Conservation (phyloP, 2,329 filamentous ascomycete species). For the Plectosphaerella cucumerina region DNA sequence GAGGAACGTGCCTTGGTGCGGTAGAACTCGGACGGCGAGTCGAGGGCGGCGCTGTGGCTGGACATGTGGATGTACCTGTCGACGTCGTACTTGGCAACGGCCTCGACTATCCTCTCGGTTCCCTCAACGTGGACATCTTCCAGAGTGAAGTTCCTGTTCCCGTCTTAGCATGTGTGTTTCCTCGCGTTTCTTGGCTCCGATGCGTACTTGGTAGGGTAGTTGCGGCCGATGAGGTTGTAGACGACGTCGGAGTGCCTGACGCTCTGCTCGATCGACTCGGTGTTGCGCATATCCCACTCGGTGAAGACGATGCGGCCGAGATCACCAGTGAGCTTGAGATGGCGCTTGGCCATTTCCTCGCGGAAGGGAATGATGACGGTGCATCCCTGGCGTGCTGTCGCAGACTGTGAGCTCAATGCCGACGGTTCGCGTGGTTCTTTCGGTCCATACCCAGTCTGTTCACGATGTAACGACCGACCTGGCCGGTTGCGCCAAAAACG, state of each 20-base stretch:
- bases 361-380: slow-evolving; percentile 90
- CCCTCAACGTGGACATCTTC: slow-evolving; percentile 93
- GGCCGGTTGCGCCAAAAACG: slow-evolving; percentile 95
- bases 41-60: slow-evolving; percentile 80
- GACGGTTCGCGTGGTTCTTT: no score
- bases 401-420: not conserved
- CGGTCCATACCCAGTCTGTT: slow-evolving; percentile 70
- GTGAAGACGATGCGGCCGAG: slow-evolving; percentile 85
- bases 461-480: slow-evolving; percentile 94
- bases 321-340: slow-evolving; percentile 94
- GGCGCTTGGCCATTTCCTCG: slow-evolving; percentile 96
- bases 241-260: slow-evolving; percentile 96
- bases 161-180: slow-evolving; percentile 22
- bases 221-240: slow-evolving; percentile 90
- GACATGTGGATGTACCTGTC: slow-evolving; percentile 97
- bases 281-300: slow-evolving; percentile 94
- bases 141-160: slow-evolving; percentile 80
- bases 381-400: slow-evolving; percentile 80
- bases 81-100: slow-evolving; percentile 95
- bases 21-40: slow-evolving; percentile 85
- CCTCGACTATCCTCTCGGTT: slow-evolving; percentile 85
- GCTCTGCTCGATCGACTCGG: slow-evolving; percentile 90
- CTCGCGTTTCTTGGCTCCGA: not conserved
- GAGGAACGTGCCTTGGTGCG: slow-evolving; percentile 66
- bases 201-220: slow-evolving; percentile 89